Evolutionary conservation across 768 basidiomycete species (phyloP), one percentile per base, ranked within the genome.

Genomic region (Mycena vulgaris): DNA sequence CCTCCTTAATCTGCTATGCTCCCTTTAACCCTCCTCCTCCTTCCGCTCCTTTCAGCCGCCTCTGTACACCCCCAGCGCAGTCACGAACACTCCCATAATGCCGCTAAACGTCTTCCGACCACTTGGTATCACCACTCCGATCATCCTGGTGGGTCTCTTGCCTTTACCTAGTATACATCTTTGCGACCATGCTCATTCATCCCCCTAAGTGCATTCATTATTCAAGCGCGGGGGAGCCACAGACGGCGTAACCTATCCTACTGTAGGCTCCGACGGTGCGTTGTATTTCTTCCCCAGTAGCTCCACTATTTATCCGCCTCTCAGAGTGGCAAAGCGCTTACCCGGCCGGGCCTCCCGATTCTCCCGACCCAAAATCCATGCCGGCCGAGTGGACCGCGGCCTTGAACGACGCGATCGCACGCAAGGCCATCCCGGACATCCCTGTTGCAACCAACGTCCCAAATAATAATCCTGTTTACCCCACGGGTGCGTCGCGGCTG

Each of bases 351-450:
- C 63, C 57, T 30, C 47, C 62, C 3, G 27, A 23, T 2, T 45
- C 45, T 1, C 69, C 59, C n/a, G 60, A 71, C 31, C 28, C 49
- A 13, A 65, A 25, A 5, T 16, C n/a, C 17, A 23, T 70, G 16
- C 70, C 65, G 6, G 60, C 65, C 16, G 65, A 48, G 21, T 71
- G 70, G 70, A 25, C 51, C 30, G 39, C 51, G 2, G 70, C 94
- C 8, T 85, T 96, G 70, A 84, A 88, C 57, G 85, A 83, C 21
- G 93, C 92, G n/a, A 83, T 91, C 21, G 76, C 85, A 1, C 88
- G 90, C 7, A 92, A 93, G 35, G 88, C 87, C 72, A 93, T 97
- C 61, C 96, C 96, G 0, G 78, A 89, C 70, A 83, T 96, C 66
- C 88, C 91, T 2, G 72, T 80, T 21, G 82, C 93, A 5, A 83